A percentile compares a stretch with the other conserved stretches of the same genome.
These are phyloP conservation scores for Linderniella brevidens DNA, from an alignment of 257 asterid genomes.

Conservation along the genomic window DNA sequence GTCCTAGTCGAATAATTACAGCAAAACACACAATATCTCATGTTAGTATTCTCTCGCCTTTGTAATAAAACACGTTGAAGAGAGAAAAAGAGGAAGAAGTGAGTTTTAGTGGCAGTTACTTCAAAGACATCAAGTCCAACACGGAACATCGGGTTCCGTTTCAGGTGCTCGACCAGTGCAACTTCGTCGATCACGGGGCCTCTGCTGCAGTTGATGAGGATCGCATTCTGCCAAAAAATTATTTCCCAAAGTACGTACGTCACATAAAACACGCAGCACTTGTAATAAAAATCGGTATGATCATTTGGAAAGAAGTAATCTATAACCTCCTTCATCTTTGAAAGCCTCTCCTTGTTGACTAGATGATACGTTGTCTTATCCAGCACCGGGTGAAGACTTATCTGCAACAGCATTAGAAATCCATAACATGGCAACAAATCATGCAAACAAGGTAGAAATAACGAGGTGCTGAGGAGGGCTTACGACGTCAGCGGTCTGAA, in stretches of 20 bases:
- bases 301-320: not conserved
- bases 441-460: not conserved
- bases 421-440: not conserved
- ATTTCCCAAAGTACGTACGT: not conserved
- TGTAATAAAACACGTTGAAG: too few relatives aligned
- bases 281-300: too few relatives aligned
- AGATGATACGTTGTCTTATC: conserved; percentile 94
- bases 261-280: too few relatives aligned
- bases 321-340: conserved; percentile 90
- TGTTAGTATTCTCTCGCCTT: too few relatives aligned
- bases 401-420: conserved; percentile 22
- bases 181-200: conserved; percentile 91
- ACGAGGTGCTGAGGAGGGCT: conserved; percentile 6
- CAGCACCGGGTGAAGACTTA: conserved; percentile 87
- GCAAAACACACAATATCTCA: not conserved
- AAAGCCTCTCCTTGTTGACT: conserved; percentile 76
- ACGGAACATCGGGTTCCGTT: conserved; percentile 85
- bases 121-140: conserved; percentile 99
- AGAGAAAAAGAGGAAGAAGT: too few relatives aligned
- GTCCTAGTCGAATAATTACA: conserved; percentile 39
- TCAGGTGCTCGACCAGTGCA: conserved; percentile 91
- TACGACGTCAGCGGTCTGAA: conserved; percentile 78
- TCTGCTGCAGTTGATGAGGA: conserved; percentile 89
- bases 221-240: conserved; percentile 54
- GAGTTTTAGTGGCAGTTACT: conserved; percentile 23